These are phyloP conservation scores for Asclepias syriaca DNA, from an alignment of 257 asterid genomes.

Conservation along the genomic window DNA sequence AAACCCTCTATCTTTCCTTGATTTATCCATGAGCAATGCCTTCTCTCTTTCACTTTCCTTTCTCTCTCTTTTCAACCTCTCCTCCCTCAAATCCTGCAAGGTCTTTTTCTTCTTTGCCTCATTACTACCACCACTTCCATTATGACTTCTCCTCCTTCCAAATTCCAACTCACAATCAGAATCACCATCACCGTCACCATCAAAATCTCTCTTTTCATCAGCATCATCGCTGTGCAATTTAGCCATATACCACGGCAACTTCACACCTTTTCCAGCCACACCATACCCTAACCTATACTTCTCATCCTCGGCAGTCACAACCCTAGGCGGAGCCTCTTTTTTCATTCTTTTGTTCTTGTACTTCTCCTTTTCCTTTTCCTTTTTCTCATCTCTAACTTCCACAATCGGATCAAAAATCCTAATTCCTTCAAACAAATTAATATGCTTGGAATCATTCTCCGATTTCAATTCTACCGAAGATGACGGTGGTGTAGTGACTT, in stretches of 20 bases:
- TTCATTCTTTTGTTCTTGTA: conserved; percentile 47
- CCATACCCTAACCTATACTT: conserved; percentile 81
- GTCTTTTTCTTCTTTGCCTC: conserved; percentile 44
- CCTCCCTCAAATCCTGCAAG: conserved; percentile 86
- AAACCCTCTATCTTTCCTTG: conserved; percentile 51
- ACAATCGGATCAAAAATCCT: conserved; percentile 65
- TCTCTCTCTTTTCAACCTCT: conserved; percentile 74
- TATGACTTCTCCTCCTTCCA: conserved; percentile 40
- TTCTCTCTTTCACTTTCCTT: conserved; percentile 71
- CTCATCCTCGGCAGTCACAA: conserved; percentile 89
- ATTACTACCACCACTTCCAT: background rate
- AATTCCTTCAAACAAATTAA: conserved; percentile 81
- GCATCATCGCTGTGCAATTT: conserved; percentile 28
- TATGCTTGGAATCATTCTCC: conserved; percentile 58
- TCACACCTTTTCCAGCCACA: conserved; percentile 80
- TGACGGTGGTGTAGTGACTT: conserved; percentile 4
- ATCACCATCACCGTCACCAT: conserved; percentile 33
- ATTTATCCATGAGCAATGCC: conserved; percentile 55
- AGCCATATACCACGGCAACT: conserved; percentile 96
- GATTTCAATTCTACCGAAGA: conserved; percentile 11
- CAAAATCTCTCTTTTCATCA: conserved; percentile 25
- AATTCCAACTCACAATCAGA: conserved; percentile 18
- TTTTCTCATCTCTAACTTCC: conserved; percentile 30
- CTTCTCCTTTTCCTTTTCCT: conserved; percentile 34
- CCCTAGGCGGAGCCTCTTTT: conserved; percentile 59